Percentiles rank a stretch among this genome's conserved stretches.
phyloP scores from a whole-genome alignment of 208 protist species.

The Angomonas deanei region DNA sequence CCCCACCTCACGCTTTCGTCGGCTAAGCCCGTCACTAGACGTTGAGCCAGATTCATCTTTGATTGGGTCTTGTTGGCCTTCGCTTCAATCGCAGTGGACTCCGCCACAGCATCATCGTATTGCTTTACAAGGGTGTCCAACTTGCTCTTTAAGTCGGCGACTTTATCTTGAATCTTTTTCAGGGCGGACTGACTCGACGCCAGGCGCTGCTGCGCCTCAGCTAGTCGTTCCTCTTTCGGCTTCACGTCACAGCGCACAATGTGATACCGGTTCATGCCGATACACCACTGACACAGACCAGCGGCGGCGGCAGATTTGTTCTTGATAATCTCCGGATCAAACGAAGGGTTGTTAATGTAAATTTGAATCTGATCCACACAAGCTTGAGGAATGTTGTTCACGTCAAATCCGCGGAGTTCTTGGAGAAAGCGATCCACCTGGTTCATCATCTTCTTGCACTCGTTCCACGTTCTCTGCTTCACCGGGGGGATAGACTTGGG shows the following conservation, averaged over 20 bases:
- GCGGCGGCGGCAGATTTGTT: constrained; percentile 95
- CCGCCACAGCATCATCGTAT: constrained; percentile 93
- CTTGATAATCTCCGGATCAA: constrained; percentile 89
- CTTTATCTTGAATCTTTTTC: constrained; percentile 93
- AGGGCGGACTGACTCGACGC: constrained; percentile 79
- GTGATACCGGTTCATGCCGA: constrained; percentile 96
- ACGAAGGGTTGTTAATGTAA: constrained; percentile 90
- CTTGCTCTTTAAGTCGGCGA: constrained; percentile 93
- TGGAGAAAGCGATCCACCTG: constrained; percentile 93
- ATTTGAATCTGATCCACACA: constrained; percentile 94
- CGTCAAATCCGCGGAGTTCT: constrained; percentile 92
- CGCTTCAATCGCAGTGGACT: constrained; percentile 90
- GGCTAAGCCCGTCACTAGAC: constrained; percentile 94
- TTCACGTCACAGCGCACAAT: constrained; percentile 95
- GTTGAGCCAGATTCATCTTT: constrained; percentile 92
- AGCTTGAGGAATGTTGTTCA: constrained; percentile 93
- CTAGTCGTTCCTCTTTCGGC: constrained; percentile 94
- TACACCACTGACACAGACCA: constrained; percentile 95
- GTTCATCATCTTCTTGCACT: constrained; percentile 97
- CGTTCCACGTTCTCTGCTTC: constrained; percentile 93
- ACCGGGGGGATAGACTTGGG: constrained; percentile 79
- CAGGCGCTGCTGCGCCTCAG: constrained; percentile 89
- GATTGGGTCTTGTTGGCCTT: constrained; percentile 93
- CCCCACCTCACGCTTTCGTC: constrained; percentile 97
- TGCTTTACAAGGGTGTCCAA: constrained; percentile 89